phyloP scores from a whole-genome alignment of 2,329 filamentous ascomycete species.

The Talaromyces verruculosus region DNA sequence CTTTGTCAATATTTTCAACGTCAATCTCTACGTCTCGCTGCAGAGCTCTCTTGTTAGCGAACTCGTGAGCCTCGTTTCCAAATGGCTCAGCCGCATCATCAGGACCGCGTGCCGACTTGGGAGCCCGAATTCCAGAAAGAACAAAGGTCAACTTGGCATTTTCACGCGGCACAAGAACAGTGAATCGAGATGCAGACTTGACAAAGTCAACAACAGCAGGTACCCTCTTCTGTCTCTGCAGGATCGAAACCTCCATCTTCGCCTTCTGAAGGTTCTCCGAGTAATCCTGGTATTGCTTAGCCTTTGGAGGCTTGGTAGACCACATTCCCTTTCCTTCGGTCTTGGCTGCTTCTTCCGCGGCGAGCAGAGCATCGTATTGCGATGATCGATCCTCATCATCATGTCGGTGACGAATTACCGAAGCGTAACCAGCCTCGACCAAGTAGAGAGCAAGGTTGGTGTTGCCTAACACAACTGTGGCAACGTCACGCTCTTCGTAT shows the following conservation, averaged over 20 bases:
- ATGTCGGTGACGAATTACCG: slow-evolving; percentile 90
- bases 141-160: slow-evolving; percentile 94
- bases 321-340: slow-evolving; percentile 91
- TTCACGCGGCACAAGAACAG: slow-evolving; percentile 85
- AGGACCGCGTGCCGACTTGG: slow-evolving; percentile 77
- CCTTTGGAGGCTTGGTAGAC: slow-evolving; percentile 82
- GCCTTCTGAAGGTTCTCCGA: slow-evolving; percentile 93
- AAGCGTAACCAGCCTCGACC: slow-evolving; percentile 90
- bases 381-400: slow-evolving; percentile 92
- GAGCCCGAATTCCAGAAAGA: slow-evolving; percentile 86
- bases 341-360: slow-evolving; percentile 62
- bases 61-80: slow-evolving; percentile 88
- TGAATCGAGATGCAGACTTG: slow-evolving; percentile 95
- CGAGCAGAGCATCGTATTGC: slow-evolving; percentile 71
- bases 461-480: slow-evolving; percentile 76
- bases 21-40: slow-evolving; percentile 97
- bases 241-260: slow-evolving; percentile 83
- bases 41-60: slow-evolving; percentile 82
- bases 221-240: slow-evolving; percentile 88
- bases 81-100: slow-evolving; percentile 87
- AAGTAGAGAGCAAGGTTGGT: slow-evolving; percentile 83
- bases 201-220: slow-evolving; percentile 95
- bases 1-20: slow-evolving; percentile 91
- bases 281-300: slow-evolving; percentile 80
- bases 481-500: slow-evolving; percentile 93